These are phyloP conservation scores for Cordia subcordata DNA, from an alignment of 257 asterid species.

Conservation along the genomic window DNA sequence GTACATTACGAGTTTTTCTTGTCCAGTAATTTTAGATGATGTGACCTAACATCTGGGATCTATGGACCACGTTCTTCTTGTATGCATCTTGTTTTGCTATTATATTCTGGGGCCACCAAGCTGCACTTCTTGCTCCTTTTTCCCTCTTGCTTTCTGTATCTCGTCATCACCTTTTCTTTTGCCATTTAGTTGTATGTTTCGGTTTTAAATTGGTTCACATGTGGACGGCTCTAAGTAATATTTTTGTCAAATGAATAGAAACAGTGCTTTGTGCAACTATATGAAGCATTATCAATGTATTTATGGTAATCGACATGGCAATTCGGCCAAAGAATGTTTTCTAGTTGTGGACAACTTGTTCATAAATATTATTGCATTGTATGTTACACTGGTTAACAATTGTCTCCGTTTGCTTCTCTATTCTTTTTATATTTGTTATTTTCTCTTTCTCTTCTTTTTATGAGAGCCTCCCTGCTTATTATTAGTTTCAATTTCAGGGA, in stretches of 20 bases:
- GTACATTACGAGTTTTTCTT: background rate
- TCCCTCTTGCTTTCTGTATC: background rate
- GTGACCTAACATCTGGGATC: background rate
- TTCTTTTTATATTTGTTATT: too few species aligned
- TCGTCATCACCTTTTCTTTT: background rate
- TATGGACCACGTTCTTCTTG: constrained; percentile 1
- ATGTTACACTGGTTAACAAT: too few species aligned
- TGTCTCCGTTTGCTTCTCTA: too few species aligned
- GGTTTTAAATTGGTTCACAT: background rate
- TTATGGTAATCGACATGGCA: background rate
- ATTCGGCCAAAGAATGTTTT: background rate
- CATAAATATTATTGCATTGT: too few species aligned
- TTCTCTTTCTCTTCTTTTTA: too few species aligned
- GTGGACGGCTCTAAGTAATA: background rate
- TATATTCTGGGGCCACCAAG: background rate
- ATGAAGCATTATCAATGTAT: background rate
- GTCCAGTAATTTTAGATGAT: background rate
- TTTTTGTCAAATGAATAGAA: too few species aligned
- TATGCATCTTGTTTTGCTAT: constrained; percentile 1
- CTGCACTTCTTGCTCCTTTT: background rate
- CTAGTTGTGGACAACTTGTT: too few species aligned
- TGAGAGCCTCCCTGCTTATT: too few species aligned
- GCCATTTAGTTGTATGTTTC: background rate
- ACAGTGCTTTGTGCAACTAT: background rate
- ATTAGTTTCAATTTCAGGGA: too few species aligned